Evolutionary conservation across 1,284 basidiomycete genomes (phyloP).

Genomic region (Ustilago crameri): DNA sequence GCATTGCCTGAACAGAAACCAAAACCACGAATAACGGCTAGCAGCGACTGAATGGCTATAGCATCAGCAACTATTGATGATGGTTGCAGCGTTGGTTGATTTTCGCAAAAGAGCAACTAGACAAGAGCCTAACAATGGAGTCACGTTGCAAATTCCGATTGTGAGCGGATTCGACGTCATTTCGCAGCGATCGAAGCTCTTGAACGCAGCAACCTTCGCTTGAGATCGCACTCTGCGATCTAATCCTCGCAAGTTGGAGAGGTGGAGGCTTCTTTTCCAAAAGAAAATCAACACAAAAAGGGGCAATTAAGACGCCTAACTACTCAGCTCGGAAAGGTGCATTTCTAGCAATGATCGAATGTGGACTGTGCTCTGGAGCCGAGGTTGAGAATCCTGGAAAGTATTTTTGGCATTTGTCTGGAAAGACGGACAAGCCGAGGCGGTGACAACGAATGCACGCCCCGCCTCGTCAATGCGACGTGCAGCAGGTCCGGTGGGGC

Average conservation of each 20-base stretch:
- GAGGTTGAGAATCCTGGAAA: no score
- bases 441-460: neutral
- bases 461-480: no score
- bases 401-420: no score
- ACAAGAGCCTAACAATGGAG: neutral
- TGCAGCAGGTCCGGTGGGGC: no score
- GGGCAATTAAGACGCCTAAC: neutral
- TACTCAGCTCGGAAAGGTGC: neutral
- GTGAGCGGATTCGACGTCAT: slow-evolving; percentile 27
- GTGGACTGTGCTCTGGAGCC: neutral
- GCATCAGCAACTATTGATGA: no score
- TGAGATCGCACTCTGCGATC: slow-evolving; percentile 25
- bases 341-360: neutral
- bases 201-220: neutral
- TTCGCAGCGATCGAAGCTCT: slow-evolving; percentile 29
- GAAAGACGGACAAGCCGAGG: neutral
- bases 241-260: neutral
- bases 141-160: neutral
- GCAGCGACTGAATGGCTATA: neutral
- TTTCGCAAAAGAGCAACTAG: neutral
- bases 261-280: slow-evolving; percentile 16
- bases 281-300: neutral
- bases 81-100: neutral
- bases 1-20: no score
- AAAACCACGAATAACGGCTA: no score